phyloP scores from a whole-genome alignment of 768 basidiomycete genomes.

The Suillus decipiens region DNA sequence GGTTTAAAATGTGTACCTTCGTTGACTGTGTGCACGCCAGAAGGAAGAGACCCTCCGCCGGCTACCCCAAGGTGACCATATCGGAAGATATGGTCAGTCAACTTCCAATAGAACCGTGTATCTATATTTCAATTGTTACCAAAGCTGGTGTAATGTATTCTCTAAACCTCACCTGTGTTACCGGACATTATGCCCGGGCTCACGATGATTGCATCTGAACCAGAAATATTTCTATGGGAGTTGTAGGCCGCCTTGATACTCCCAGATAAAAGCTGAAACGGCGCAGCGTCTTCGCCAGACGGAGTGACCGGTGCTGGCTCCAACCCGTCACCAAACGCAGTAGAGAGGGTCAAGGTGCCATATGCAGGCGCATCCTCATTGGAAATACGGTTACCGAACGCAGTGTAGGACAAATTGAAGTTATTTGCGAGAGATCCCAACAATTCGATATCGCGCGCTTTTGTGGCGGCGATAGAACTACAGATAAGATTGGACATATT shows the following conservation, averaged over 20 bases:
- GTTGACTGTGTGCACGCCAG: conserved; percentile 68
- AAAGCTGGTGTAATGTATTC: neutral
- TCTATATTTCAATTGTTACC: conserved; percentile 29
- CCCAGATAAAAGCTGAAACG: conserved; percentile 58
- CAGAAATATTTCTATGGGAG: conserved; percentile 43
- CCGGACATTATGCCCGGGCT: conserved; percentile 59
- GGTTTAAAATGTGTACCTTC: conserved; percentile 50
- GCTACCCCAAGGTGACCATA: conserved; percentile 45
- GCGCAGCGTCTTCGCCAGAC: conserved; percentile 27
- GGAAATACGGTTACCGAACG: conserved; percentile 51
- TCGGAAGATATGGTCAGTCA: conserved; percentile 65
- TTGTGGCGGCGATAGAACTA: conserved; percentile 43
- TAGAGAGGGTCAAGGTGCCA: conserved; percentile 52
- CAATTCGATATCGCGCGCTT: conserved; percentile 46
- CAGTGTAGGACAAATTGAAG: conserved; percentile 59
- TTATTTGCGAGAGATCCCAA: conserved; percentile 45
- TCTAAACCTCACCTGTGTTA: conserved; percentile 42
- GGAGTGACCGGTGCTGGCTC: conserved; percentile 73
- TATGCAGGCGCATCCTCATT: conserved; percentile 33
- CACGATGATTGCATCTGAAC: conserved; percentile 39
- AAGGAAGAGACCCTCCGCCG: conserved; percentile 30
- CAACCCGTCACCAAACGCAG: conserved; percentile 47
- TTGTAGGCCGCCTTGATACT: conserved; percentile 65
- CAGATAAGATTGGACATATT: conserved; percentile 2
- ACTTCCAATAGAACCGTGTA: conserved; percentile 48